Conservation (phyloP, 2,329 filamentous ascomycete genomes). For the Fusarium sp. region DNA sequence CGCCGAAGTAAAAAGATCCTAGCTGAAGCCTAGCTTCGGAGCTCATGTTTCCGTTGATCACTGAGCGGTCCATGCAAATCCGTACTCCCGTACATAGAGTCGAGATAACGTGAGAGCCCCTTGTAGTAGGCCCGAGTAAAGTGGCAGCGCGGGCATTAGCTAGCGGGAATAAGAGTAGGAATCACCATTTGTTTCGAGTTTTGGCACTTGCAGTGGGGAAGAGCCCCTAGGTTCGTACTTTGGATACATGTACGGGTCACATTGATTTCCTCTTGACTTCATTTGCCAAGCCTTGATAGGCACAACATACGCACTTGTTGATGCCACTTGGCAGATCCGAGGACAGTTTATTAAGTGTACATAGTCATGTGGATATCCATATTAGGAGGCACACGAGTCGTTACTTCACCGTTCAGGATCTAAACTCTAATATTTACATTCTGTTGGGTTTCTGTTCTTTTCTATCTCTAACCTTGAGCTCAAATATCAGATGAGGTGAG, state of each 20-base stretch:
- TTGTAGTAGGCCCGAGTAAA: constrained; percentile 2
- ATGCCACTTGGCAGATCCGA: constrained; percentile 28
- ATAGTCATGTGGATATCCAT: neutral
- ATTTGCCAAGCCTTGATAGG: constrained; percentile 3
- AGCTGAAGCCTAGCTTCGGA: constrained; percentile 10
- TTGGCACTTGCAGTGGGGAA: constrained; percentile 17
- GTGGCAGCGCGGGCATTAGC: constrained; percentile 15
- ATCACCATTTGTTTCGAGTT: constrained; percentile 31
- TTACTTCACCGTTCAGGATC: constrained; percentile 13
- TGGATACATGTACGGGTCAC: neutral
- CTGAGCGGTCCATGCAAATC: neutral
- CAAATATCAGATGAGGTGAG: neutral
- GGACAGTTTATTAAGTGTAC: neutral
- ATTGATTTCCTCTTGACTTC: neutral
- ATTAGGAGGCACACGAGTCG: constrained; percentile 20
- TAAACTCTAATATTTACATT: constrained; percentile 6
- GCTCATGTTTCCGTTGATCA: neutral
- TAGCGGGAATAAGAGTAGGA: constrained; percentile 30
- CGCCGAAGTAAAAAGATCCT: constrained; percentile 23
- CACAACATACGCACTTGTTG: constrained; percentile 2
- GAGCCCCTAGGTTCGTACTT: neutral
- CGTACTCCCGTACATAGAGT: neutral
- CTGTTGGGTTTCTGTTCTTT: neutral
- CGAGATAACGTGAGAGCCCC: neutral
- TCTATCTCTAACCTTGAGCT: neutral